Evolutionary conservation across 2,329 filamentous ascomycete genomes (phyloP), one percentile per base, ranked within the genome.

Genomic region (Xylaria sp.): DNA sequence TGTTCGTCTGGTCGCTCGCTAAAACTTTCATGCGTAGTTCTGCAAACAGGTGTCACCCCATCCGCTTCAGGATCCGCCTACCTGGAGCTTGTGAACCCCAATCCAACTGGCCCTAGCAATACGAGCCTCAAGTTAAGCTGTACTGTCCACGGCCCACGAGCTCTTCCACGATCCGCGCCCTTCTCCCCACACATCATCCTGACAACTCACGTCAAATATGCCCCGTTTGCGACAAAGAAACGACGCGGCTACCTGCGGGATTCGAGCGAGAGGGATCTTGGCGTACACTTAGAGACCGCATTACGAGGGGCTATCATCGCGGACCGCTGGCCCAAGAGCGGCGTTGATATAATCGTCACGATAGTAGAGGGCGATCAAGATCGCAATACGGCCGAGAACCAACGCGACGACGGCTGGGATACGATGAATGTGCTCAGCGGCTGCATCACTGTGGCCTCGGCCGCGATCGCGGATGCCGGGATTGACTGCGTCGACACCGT

Each of bases 281-380:
- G 93, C 13, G 92, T 94, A 11, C 95, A 98, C 79, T 84, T 99
- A 3, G 94, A 98, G 80, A 95, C 93, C 17, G 94, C 96, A 31
- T 85, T 99, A 59, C 88, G 94, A 40, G 95, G 95, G 0, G 92
- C 93, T 7, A 90, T 98, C 59, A 95, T 98, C 77, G 94, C 93
- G 15, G 94, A 97, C 78, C 87, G 95, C 66, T 99, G 95, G 93
- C 96, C 96, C n/a, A 99, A 99, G 84, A 97, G 93, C 79, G 94
- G 93, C 53, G 90, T 97, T n/a, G 96, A 99, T 78, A 90, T 99
- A 48, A 91, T 97, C 20, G 89, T 99, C 58, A 97, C 94, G 0
- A 90, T 99, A 58, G 85, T 99, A 20, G 96, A 99, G 81, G 95
- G 93, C 3, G 96, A 98, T 77, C 93, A 97, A 78, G 92, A 95